Evolutionary conservation across 2,329 filamentous ascomycete genomes (phyloP).

Genomic region (Monilinia polystroma): DNA sequence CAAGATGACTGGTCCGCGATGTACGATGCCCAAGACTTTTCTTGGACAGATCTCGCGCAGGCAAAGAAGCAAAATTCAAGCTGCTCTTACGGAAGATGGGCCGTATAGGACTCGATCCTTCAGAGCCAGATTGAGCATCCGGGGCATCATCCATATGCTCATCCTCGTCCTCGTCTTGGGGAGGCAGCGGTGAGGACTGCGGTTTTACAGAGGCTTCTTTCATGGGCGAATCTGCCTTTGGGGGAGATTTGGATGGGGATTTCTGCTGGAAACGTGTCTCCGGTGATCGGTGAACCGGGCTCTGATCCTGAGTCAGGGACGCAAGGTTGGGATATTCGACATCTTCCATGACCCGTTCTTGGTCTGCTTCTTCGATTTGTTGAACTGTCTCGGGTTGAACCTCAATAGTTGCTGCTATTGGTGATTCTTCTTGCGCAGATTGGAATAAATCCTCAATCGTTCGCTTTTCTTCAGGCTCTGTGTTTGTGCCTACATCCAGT

Average conservation of each 20-base stretch:
- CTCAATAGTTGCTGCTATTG: constrained; percentile 26
- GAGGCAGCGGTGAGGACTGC: neutral
- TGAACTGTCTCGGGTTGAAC: constrained; percentile 3
- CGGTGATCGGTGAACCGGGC: constrained; percentile 27
- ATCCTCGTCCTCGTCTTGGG: constrained; percentile 39
- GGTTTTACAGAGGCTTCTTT: constrained; percentile 23
- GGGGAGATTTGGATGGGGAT: constrained; percentile 25
- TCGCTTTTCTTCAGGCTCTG: constrained; percentile 33
- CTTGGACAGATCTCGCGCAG: constrained; percentile 83
- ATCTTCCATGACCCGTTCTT: constrained; percentile 19
- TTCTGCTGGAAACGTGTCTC: constrained; percentile 30
- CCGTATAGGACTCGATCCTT: constrained; percentile 71
- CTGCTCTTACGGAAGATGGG: constrained; percentile 87
- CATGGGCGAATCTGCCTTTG: constrained; percentile 16
- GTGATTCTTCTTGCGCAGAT: constrained; percentile 49
- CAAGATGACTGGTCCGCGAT: constrained; percentile 76
- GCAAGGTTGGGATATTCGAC: constrained; percentile 32
- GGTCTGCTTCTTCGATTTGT: constrained; percentile 20
- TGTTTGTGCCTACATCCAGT: constrained; percentile 25
- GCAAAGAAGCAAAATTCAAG: constrained; percentile 88
- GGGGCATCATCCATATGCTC: constrained; percentile 46
- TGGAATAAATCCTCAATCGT: constrained; percentile 43
- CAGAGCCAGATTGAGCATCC: constrained; percentile 59
- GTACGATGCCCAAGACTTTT: constrained; percentile 74
- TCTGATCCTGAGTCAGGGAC: constrained; percentile 32